phyloP scores from a whole-genome alignment of 2,329 filamentous ascomycete species.

The Lachnellula willkommii region DNA sequence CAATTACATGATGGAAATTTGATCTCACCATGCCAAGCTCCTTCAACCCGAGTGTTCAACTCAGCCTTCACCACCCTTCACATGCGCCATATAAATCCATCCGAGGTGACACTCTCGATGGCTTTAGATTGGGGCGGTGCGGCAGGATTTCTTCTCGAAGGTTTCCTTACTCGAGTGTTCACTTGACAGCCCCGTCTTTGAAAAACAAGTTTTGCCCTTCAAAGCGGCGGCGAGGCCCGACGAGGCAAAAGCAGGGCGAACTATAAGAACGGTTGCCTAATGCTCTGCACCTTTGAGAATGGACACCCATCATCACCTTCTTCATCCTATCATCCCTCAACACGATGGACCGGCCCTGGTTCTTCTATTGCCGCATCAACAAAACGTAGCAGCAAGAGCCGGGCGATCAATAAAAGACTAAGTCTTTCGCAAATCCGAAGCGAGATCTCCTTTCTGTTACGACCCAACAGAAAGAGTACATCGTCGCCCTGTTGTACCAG shows the following conservation, averaged over 20 bases:
- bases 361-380: not conserved
- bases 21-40: not conserved
- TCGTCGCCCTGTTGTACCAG: not conserved
- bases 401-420: not conserved
- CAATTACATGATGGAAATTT: not conserved
- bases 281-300: not conserved
- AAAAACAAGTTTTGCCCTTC: not conserved
- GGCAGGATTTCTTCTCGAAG: not conserved
- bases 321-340: not conserved
- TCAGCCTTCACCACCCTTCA: not conserved
- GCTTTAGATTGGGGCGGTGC: not conserved
- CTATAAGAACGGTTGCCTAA: not conserved
- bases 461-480: not conserved
- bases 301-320: not conserved
- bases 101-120: not conserved
- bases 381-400: not conserved
- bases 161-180: not conserved
- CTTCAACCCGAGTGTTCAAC: not conserved
- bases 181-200: not conserved
- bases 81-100: not conserved
- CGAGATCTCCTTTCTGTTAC: not conserved
- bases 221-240: not conserved
- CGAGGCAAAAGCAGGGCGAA: constrained; percentile 1
- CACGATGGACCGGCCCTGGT: not conserved
- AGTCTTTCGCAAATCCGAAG: not conserved